Conservation (phyloP, 2,329 filamentous ascomycete species). For the Epichloe festucae region DNA sequence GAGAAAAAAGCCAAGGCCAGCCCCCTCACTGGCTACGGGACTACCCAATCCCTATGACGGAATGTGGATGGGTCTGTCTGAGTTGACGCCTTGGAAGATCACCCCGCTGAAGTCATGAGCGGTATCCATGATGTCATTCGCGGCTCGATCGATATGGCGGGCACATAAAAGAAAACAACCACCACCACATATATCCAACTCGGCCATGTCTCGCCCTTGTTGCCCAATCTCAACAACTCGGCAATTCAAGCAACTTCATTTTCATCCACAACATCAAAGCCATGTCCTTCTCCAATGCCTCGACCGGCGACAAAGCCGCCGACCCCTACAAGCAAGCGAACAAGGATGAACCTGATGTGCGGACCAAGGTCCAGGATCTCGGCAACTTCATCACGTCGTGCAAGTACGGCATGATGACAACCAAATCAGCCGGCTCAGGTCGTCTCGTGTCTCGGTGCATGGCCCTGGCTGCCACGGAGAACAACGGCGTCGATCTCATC, state of each 20-base stretch:
- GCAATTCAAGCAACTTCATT: no score
- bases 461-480: constrained; percentile 72
- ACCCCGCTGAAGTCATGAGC: neutral
- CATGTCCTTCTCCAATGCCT: constrained; percentile 39
- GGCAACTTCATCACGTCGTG: constrained; percentile 53
- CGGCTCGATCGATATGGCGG: neutral
- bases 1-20: no score
- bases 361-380: constrained; percentile 67
- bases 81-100: no score
- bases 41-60: no score
- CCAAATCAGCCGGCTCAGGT: constrained; percentile 49
- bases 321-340: constrained; percentile 74
- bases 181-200: neutral
- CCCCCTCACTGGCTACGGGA: no score
- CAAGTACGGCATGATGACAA: constrained; percentile 89
- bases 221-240: no score
- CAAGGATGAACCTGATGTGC: constrained; percentile 47
- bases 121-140: constrained; percentile 1
- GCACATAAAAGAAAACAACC: neutral
- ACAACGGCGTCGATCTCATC: constrained; percentile 65
- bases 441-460: constrained; percentile 72
- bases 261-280: neutral
- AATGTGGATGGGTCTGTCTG: no score
- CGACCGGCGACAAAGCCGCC: constrained; percentile 47
- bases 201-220: rapidly evolving